Percentiles rank a stretch among this genome's conserved stretches.
Evolutionary conservation across 768 basidiomycete species (phyloP).

Genomic region (Mycena rosella): DNA sequence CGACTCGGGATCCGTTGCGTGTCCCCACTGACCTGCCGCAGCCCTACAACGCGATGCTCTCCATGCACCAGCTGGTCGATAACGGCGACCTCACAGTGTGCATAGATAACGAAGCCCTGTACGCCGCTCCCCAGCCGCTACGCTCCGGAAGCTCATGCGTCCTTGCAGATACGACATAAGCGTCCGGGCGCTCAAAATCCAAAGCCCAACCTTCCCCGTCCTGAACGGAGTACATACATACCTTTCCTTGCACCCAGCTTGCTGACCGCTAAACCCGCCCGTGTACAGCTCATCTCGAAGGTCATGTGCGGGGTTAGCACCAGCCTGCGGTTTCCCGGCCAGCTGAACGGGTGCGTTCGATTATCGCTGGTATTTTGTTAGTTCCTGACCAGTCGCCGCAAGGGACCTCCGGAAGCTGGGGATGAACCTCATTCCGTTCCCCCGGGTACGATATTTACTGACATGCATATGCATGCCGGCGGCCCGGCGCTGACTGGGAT

Average conservation of each 20-base stretch:
- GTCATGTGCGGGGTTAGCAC: conserved; percentile 98
- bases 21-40: conserved; percentile 45
- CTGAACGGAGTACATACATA: conserved; percentile 70
- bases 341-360: conserved; percentile 81
- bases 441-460: conserved; percentile 70
- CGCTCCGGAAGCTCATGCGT: background rate
- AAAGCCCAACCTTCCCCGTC: conserved; percentile 72
- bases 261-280: background rate
- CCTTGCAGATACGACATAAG: conserved; percentile 77
- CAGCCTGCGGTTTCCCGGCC: conserved; percentile 93
- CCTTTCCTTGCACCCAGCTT: conserved; percentile 1
- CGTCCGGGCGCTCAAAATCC: conserved; percentile 72
- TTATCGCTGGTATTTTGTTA: background rate
- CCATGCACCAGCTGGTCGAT: conserved; percentile 91
- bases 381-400: conserved; percentile 23
- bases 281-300: conserved; percentile 75
- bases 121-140: conserved; percentile 44
- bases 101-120: conserved; percentile 92
- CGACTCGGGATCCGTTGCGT: conserved; percentile 55
- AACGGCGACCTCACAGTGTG: conserved; percentile 87
- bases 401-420: conserved; percentile 91
- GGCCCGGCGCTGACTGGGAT: background rate
- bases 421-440: conserved; percentile 97
- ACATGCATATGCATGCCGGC: background rate
- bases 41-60: conserved; percentile 90